Evolutionary conservation across 2,329 filamentous ascomycete species (phyloP).

Genomic region (Trichothecium roseum): DNA sequence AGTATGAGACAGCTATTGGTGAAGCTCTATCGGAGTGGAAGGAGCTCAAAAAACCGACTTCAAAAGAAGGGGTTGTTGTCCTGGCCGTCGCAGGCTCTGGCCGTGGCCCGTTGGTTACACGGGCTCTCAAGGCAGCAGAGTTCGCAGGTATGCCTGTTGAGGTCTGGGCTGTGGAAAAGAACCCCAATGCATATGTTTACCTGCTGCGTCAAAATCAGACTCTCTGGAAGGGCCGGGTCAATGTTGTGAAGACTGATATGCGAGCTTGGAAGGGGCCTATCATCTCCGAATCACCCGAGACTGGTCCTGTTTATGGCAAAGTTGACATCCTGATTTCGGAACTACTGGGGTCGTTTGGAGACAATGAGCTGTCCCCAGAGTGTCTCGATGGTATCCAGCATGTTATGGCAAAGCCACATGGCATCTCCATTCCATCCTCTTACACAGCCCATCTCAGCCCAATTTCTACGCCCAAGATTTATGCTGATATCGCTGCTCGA

Average conservation of each 20-base stretch:
- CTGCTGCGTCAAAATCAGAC: constrained; percentile 76
- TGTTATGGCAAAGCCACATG: constrained; percentile 65
- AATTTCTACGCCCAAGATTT: constrained; percentile 75
- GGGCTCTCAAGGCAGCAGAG: constrained; percentile 71
- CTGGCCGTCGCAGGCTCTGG: constrained; percentile 91
- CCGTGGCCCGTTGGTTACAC: constrained; percentile 81
- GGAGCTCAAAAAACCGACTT: constrained; percentile 59
- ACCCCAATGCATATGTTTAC: constrained; percentile 93
- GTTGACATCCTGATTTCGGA: constrained; percentile 94
- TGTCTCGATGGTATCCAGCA: constrained; percentile 93
- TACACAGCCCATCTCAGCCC: constrained; percentile 95
- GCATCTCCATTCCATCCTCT: constrained; percentile 85
- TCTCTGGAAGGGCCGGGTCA: constrained; percentile 72
- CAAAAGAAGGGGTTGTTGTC: constrained; percentile 60
- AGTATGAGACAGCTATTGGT: constrained; percentile 79
- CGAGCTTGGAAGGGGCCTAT: constrained; percentile 83
- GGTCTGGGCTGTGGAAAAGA: constrained; percentile 93
- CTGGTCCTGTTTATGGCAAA: constrained; percentile 43
- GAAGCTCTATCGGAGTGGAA: constrained; percentile 76
- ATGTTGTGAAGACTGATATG: constrained; percentile 94
- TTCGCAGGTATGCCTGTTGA: constrained; percentile 68
- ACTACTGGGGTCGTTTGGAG: constrained; percentile 86
- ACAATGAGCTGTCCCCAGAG: constrained; percentile 95
- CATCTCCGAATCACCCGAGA: constrained; percentile 28
- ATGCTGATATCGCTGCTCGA: constrained; percentile 67